Evolutionary conservation across 2,329 filamentous ascomycete genomes (phyloP).

Genomic region (Aspergillus calidoustus): DNA sequence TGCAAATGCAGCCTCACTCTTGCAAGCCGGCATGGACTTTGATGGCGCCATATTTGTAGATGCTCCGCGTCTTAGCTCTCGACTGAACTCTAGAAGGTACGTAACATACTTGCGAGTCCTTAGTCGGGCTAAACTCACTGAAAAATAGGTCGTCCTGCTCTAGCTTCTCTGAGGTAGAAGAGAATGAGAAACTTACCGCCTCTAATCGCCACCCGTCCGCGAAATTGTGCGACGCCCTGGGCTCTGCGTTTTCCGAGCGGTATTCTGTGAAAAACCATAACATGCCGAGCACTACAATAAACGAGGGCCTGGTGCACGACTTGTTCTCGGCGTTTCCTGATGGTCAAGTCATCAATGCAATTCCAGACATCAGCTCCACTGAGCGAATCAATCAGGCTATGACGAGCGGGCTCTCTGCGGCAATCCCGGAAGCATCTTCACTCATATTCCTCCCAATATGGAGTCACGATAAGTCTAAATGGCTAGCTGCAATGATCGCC

Average conservation of each 20-base stretch:
- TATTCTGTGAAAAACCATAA: not conserved
- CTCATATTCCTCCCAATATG: constrained; percentile 40
- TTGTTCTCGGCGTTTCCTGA: not conserved
- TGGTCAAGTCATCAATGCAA: not conserved
- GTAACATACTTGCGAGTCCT: not conserved
- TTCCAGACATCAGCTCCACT: not conserved
- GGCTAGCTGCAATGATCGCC: constrained; percentile 37
- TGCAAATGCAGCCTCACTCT: not conserved
- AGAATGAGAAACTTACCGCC: not conserved
- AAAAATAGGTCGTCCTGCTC: not conserved
- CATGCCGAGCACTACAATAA: not conserved
- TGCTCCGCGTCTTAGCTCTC: not conserved
- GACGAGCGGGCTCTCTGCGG: not conserved
- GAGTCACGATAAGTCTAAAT: constrained; percentile 39
- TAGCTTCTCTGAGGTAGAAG: not conserved
- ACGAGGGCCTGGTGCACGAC: not conserved
- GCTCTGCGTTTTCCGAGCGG: not conserved
- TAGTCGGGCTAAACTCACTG: not conserved
- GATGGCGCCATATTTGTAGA: not conserved
- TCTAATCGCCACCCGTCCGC: not conserved
- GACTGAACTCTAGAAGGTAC: not conserved
- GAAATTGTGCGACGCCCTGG: not conserved
- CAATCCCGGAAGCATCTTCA: constrained; percentile 30
- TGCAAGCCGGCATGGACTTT: not conserved
- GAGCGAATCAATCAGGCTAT: not conserved